Base-by-base conservation (phyloP, 2,329 filamentous ascomycete species). In the Diplodia sapinea region DNA sequence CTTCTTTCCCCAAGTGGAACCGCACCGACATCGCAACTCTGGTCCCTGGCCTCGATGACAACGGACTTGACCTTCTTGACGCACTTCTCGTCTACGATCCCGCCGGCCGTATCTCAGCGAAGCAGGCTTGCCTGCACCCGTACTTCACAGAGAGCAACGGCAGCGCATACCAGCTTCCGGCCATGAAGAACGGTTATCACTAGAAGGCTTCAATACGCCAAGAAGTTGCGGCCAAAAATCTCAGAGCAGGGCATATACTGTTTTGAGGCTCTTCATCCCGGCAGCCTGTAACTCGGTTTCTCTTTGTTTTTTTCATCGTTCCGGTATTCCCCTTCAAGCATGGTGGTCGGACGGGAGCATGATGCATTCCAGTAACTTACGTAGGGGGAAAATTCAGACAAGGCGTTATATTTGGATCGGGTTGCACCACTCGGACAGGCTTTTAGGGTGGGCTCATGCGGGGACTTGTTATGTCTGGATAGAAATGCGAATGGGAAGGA, bases 1-100 rank as follows among this genome's bases (percentile, higher is more conserved):
- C 91, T 33, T 94, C 91, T 3, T 97, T 97, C 81, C 93, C 93
- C 71, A 96, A 96, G 81, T 97, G 93, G 93, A 85, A 86, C 73
- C 88, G 92, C 68, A 90, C 93, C 75, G 84, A 86, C 68, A 84
- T 86, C 29, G 83, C 84, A 59, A 82, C 87, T 33, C 84, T 95
- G 43, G 91, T 93, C 74, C 86, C 87, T 52, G 89, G 85, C 65
- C 86, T 97, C 56, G 91, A 96, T 72, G 87, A 91, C 1, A 79
- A 84, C 29, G 91, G 91, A 29, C 83, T 92, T 13, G 88, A 93
- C 68, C 84, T 93, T 29, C 81, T 90, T 20, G 87, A 90, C 71
- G 82, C 82, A 43, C 87, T 96, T 82, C 87, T 97, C 51, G 89
- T 94, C 67, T 97, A 94, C 75, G 93, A 97, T 76, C 93, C 93